A percentile compares a stretch with the other conserved stretches of the same genome.
Evolutionary conservation across 2,329 filamentous ascomycete genomes (phyloP).

Genomic region (Ophiocordyceps sinensis): DNA sequence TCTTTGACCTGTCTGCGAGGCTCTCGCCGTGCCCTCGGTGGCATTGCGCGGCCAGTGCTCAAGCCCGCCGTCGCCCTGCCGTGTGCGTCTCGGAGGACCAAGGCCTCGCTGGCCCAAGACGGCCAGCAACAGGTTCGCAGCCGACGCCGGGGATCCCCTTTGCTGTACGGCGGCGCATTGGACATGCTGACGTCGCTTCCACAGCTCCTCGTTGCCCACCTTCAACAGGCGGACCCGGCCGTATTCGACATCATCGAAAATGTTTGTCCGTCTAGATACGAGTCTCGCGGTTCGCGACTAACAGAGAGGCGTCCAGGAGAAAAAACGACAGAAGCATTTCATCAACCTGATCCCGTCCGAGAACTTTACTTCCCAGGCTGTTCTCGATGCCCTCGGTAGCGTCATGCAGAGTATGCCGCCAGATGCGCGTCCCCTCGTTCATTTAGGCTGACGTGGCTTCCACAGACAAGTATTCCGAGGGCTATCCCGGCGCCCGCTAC

Average conservation of each 20-base stretch:
- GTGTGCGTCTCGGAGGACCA: slow-evolving; percentile 17
- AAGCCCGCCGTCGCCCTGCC: slow-evolving; percentile 3
- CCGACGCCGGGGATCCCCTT: too few species aligned
- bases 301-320: slow-evolving; percentile 48
- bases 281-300: not conserved
- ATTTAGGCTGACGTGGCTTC: slow-evolving; percentile 14
- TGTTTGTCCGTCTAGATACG: slow-evolving; percentile 32
- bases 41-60: slow-evolving; percentile 18
- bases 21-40: slow-evolving; percentile 32
- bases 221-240: slow-evolving; percentile 73
- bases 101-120: slow-evolving; percentile 35
- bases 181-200: slow-evolving; percentile 4
- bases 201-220: slow-evolving; percentile 64
- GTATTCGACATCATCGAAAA: slow-evolving; percentile 86
- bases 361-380: slow-evolving; percentile 89
- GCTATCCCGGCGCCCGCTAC: slow-evolving; percentile 90
- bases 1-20: slow-evolving; percentile 31
- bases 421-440: not conserved
- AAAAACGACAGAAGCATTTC: slow-evolving; percentile 91
- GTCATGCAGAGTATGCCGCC: slow-evolving; percentile 71
- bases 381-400: slow-evolving; percentile 81
- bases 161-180: not conserved
- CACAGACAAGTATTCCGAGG: slow-evolving; percentile 92
- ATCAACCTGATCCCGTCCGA: slow-evolving; percentile 95
- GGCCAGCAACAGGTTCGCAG: slow-evolving; percentile 43